Conservation (phyloP, 352 stramenopile genomes). For the Phytopythium chamaehyphon region DNA sequence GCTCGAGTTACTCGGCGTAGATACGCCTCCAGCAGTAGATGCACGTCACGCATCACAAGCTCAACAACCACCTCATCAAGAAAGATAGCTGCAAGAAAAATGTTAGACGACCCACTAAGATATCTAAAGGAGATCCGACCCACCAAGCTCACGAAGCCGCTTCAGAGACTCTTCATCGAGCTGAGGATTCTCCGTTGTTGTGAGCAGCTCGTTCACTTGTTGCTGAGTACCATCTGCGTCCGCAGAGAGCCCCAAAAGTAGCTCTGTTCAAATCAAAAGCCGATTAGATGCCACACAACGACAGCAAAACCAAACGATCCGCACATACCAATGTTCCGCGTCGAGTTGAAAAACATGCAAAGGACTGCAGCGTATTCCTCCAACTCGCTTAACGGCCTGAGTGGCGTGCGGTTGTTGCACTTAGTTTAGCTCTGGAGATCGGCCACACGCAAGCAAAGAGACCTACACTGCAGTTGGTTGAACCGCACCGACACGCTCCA, state of each 20-base stretch:
- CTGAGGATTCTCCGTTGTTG: conserved; percentile 7
- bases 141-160: conserved; percentile 59
- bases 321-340: conserved; percentile 49
- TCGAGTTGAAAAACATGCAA: conserved; percentile 72
- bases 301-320: background rate
- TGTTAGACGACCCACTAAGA: background rate
- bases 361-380: conserved; percentile 71
- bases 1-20: conserved; percentile 45
- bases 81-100: conserved; percentile 47
- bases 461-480: conserved; percentile 50
- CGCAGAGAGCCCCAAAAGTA: conserved; percentile 46
- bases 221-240: conserved; percentile 52
- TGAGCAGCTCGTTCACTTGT: conserved; percentile 41
- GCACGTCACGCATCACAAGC: conserved; percentile 71
- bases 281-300: background rate
- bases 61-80: conserved; percentile 79
- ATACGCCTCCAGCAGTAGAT: conserved; percentile 63
- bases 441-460: too few relatives aligned
- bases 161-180: conserved; percentile 26
- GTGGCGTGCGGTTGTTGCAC: conserved; percentile 1
- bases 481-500: conserved; percentile 67
- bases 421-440: background rate
- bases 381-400: conserved; percentile 48
- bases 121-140: background rate
- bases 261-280: conserved; percentile 24